These are phyloP conservation scores for Heliosperma pusillum DNA, from an alignment of 148 eudicot genomes.

Conservation along the genomic window DNA sequence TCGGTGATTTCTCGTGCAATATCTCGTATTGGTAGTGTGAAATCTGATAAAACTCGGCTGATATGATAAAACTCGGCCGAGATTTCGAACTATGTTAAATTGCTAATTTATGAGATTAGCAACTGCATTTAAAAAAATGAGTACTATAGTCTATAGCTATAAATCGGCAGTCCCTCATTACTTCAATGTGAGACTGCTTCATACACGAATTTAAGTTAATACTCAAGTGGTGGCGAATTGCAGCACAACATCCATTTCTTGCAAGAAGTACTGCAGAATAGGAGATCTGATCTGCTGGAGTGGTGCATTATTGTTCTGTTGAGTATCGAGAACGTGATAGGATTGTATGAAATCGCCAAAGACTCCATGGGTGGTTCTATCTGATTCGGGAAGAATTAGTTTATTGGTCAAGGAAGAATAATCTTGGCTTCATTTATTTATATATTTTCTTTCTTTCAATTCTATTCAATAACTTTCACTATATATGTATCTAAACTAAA, in stretches of 20 bases:
- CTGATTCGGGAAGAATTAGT: slow-evolving; percentile 20
- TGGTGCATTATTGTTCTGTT: slow-evolving; percentile 86
- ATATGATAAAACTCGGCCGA: too few species aligned
- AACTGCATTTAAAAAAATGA: too few species aligned
- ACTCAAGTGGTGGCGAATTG: slow-evolving; percentile 11
- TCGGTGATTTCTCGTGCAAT: too few species aligned
- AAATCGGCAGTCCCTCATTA: not conserved
- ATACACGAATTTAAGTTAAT: not conserved
- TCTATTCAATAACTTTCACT: not conserved
- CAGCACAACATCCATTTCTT: slow-evolving; percentile 98
- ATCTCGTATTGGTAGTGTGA: too few species aligned
- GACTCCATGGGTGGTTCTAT: slow-evolving; percentile 44
- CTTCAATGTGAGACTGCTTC: not conserved
- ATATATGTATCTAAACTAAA: not conserved
- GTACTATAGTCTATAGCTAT: too few species aligned
- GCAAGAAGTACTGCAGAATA: slow-evolving; percentile 94
- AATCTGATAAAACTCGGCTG: too few species aligned
- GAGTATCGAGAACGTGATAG: slow-evolving; percentile 65
- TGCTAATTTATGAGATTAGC: too few species aligned
- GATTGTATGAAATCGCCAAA: slow-evolving; percentile 57
- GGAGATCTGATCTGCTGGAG: slow-evolving; percentile 80
- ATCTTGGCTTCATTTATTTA: not conserved
- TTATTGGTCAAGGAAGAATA: not conserved
- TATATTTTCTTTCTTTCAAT: not conserved
- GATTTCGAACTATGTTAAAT: too few species aligned